Evolutionary conservation across 495 filamentous ascomycete species (phyloP).

Genomic region (Aspergillus homomorphus): DNA sequence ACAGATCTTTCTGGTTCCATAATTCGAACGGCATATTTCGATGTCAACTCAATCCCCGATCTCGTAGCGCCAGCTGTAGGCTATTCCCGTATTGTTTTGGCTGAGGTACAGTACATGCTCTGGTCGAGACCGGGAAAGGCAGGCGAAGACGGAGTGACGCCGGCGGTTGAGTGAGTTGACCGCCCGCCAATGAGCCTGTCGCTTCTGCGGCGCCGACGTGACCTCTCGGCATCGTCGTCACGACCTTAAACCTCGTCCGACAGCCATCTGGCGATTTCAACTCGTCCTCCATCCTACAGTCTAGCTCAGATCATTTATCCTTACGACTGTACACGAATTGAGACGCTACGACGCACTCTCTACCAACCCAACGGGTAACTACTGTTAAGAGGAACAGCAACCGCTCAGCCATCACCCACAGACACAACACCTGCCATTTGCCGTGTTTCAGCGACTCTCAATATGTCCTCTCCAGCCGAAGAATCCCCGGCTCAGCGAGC

Average conservation of each 20-base stretch:
- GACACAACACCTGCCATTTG: neutral
- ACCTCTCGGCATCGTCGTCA: neutral
- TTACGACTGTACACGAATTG: neutral
- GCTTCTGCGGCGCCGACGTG: neutral
- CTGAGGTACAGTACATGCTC: neutral
- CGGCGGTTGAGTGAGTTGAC: neutral
- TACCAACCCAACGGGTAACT: neutral
- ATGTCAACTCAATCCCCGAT: no score
- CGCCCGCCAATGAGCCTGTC: neutral
- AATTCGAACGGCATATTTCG: no score
- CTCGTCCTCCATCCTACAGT: neutral
- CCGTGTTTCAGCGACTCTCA: neutral
- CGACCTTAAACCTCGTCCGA: neutral
- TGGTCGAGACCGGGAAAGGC: neutral
- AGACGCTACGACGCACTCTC: neutral
- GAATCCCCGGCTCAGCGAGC: constrained; percentile 63
- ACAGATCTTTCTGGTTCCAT: no score
- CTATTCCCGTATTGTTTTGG: neutral
- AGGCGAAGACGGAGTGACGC: no score
- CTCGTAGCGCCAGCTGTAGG: no score
- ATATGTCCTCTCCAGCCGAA: constrained; percentile 38
- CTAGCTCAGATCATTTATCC: neutral
- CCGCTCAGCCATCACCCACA: neutral
- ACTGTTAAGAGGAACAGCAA: neutral
- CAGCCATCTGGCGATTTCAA: neutral